Evolutionary conservation across 192 early-diverging fungal genomes (phyloP).

Genomic region (Gryganskiella cystojenkinii): DNA sequence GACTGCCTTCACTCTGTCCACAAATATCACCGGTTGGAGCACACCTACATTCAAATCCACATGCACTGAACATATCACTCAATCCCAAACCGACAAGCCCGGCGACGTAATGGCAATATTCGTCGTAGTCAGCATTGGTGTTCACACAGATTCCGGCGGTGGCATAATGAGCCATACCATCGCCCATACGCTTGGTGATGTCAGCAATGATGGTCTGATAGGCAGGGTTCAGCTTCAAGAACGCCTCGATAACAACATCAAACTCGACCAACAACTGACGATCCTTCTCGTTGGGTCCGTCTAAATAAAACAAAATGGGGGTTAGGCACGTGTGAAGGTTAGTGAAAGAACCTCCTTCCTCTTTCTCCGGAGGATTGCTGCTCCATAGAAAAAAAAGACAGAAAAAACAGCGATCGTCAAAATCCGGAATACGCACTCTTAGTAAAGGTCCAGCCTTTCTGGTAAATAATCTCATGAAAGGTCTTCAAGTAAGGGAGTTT

Average conservation of each 20-base stretch:
- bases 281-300: conserved; percentile 95
- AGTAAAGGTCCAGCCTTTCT: conserved; percentile 83
- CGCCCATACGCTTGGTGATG: conserved; percentile 92
- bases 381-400: neutral
- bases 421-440: conserved; percentile 65
- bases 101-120: conserved; percentile 98
- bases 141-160: conserved; percentile 65
- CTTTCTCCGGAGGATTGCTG: neutral
- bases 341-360: neutral
- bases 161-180: conserved; percentile 94
- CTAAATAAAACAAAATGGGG: conserved; percentile 31
- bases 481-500: conserved; percentile 82
- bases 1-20: no score
- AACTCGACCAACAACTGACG: conserved; percentile 89
- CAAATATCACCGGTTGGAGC: no score
- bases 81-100: conserved; percentile 95
- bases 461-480: conserved; percentile 85
- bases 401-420: neutral
- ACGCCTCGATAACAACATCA: conserved; percentile 90
- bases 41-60: conserved; percentile 77
- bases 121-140: conserved; percentile 90
- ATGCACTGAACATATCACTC: conserved; percentile 89
- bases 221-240: conserved; percentile 77
- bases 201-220: conserved; percentile 92
- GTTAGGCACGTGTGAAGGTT: no score